phyloP scores from a whole-genome alignment of 2,329 filamentous ascomycete genomes.

The Gremmenia infestans region DNA sequence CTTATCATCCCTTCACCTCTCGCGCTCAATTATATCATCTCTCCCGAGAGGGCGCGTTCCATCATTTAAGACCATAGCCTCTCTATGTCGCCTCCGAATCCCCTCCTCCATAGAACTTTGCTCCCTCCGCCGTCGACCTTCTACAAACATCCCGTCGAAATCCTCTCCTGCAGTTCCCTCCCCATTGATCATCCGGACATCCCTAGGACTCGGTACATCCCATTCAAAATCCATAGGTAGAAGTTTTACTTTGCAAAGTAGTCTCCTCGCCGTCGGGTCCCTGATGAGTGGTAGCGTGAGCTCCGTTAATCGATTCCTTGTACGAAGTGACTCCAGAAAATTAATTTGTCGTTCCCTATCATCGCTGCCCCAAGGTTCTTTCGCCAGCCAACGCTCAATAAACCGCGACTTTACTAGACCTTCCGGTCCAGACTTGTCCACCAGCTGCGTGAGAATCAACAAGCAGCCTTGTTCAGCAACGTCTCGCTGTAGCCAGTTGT shows the following conservation, averaged over 20 bases:
- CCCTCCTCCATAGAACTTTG: conserved; percentile 64
- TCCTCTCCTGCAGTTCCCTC: conserved; percentile 41
- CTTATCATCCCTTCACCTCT: neutral
- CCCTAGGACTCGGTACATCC: conserved; percentile 39
- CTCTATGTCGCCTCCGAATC: conserved; percentile 68
- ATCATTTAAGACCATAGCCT: conserved; percentile 88
- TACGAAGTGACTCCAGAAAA: conserved; percentile 37
- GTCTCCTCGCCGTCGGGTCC: conserved; percentile 20
- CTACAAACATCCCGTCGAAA: conserved; percentile 28
- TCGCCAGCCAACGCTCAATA: conserved; percentile 68
- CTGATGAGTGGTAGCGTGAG: conserved; percentile 38
- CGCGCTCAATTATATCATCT: conserved; percentile 69
- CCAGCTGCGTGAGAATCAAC: conserved; percentile 51
- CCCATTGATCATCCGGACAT: conserved; percentile 44
- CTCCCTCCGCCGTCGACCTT: conserved; percentile 40
- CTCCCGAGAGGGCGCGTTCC: conserved; percentile 69
- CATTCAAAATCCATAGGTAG: conserved; percentile 30
- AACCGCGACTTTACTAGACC: conserved; percentile 59
- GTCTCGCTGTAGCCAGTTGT: conserved; percentile 59
- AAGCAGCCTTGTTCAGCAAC: conserved; percentile 57
- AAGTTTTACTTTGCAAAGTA: conserved; percentile 26
- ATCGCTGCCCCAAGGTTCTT: conserved; percentile 62
- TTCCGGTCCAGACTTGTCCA: conserved; percentile 46
- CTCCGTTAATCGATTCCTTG: conserved; percentile 36
- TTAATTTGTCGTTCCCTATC: conserved; percentile 49